Base-by-base conservation (phyloP, 2,329 filamentous ascomycete species). In the Neobulgaria alba region DNA sequence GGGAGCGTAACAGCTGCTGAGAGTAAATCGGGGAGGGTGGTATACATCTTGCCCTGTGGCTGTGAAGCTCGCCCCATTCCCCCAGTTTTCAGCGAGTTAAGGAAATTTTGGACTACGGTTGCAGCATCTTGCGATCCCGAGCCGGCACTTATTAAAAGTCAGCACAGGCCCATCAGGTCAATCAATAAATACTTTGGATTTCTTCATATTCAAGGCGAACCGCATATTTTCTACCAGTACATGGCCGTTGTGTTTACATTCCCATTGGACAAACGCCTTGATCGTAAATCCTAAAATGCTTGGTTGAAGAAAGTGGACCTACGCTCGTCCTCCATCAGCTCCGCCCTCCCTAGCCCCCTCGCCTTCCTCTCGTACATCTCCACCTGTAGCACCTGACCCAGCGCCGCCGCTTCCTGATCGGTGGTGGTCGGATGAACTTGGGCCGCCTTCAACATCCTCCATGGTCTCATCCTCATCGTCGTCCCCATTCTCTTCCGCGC, bases 321-420 rank as follows among this genome's bases (percentile, higher is more conserved):
- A 98, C 92, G 90, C 92, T 95, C 92, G 80, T 68, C 86, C 93
- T 59, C 93, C 92, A 67, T 96, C 92, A 55, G 87, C 87, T 61
- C 93, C 92, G 46, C 90, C 92, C 65, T 95, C 88, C 67, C 93
- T 76, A 50, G 90, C 79, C 53, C 78, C 80, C 63, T 87, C 79
- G 43, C 92, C 92, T 64, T 96, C 92, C 63, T 93, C 81, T 64
- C 89, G 78, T 54, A 95, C 69, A 61, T 98, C 90, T 49, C 89
- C 90, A 42, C 90, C 90, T 2, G 89, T 95, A 39, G 89, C 89
- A 63, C 75, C 88, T 41, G 85, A 68, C 23, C 88, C 89, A 46
- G 89, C 89, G 50, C 89, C 89, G 46, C 88, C 88, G 53, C 79
- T 81, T 50, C 73, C 76, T 44, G 75, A 73, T 43, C 71, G 67